phyloP scores from a whole-genome alignment of 805 yeast species.

The Grigorovia yakushimaensis region DNA sequence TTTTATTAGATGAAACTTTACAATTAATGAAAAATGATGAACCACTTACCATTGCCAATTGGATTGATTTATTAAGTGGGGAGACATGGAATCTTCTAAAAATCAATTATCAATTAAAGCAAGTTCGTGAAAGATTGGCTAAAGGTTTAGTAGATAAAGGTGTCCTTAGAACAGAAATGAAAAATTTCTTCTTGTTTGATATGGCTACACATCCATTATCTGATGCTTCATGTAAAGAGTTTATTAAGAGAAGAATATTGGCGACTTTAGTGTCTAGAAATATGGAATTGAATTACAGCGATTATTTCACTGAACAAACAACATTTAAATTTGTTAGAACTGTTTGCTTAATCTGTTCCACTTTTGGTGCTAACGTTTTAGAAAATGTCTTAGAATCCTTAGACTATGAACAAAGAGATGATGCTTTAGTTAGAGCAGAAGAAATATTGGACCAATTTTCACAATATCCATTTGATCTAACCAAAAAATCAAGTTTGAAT shows the following conservation, averaged over 20 bases:
- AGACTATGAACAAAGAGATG: constrained; percentile 81
- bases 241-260: constrained; percentile 62
- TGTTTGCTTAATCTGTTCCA: constrained; percentile 72
- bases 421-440: constrained; percentile 90
- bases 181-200: constrained; percentile 87
- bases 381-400: constrained; percentile 75
- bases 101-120: constrained; percentile 90
- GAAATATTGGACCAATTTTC: constrained; percentile 75
- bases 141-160: constrained; percentile 98
- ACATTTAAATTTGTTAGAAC: constrained; percentile 68
- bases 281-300: constrained; percentile 44
- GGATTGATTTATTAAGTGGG: constrained; percentile 91
- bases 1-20: constrained; percentile 84
- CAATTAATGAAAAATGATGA: constrained; percentile 82
- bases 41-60: constrained; percentile 64
- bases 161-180: constrained; percentile 87
- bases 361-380: constrained; percentile 92
- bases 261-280: constrained; percentile 64
- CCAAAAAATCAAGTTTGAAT: constrained; percentile 51
- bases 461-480: constrained; percentile 67
- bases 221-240: constrained; percentile 77
- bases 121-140: constrained; percentile 91
- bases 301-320: constrained; percentile 59
- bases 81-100: constrained; percentile 97
- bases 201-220: constrained; percentile 98